Conservation (phyloP, 2,329 filamentous ascomycete species). For the Didymosphaeria variabile region DNA sequence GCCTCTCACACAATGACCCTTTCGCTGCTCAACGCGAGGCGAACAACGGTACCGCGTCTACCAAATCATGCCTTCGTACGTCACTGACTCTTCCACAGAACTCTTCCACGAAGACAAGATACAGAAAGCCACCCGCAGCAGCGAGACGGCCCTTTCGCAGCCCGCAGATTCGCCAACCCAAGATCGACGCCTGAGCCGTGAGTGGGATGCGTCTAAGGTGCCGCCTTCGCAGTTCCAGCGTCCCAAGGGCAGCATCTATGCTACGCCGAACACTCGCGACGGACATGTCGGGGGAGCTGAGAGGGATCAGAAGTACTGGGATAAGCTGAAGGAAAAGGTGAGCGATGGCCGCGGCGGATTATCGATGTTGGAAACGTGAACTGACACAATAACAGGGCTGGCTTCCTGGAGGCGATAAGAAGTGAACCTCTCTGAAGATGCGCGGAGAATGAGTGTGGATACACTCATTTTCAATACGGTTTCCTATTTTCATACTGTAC, state of each 20-base stretch:
- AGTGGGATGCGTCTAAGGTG: slow-evolving; percentile 69
- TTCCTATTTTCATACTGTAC: neutral
- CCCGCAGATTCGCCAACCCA: slow-evolving; percentile 17
- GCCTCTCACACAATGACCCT: neutral
- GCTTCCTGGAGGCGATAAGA: neutral
- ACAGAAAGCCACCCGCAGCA: neutral
- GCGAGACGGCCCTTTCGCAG: neutral
- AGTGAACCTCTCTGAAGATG: neutral
- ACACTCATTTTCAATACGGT: too few species aligned
- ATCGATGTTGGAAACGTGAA: too few species aligned
- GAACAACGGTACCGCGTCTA: neutral
- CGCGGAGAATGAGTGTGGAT: neutral
- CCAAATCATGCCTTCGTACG: neutral
- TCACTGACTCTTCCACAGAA: neutral
- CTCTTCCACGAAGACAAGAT: neutral
- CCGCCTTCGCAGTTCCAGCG: slow-evolving; percentile 74
- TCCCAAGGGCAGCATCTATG: slow-evolving; percentile 73
- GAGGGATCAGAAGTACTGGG: slow-evolving; percentile 66
- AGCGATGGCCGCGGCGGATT: neutral
- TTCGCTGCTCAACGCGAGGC: neutral
- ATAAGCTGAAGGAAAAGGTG: slow-evolving; percentile 59
- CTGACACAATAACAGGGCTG: neutral
- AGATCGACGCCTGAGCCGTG: slow-evolving; percentile 52
- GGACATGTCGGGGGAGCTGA: slow-evolving; percentile 65
- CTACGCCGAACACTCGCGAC: slow-evolving; percentile 71